Evolutionary conservation across 2,329 filamentous ascomycete genomes (phyloP).

Genomic region (Xylariaceae sp.): DNA sequence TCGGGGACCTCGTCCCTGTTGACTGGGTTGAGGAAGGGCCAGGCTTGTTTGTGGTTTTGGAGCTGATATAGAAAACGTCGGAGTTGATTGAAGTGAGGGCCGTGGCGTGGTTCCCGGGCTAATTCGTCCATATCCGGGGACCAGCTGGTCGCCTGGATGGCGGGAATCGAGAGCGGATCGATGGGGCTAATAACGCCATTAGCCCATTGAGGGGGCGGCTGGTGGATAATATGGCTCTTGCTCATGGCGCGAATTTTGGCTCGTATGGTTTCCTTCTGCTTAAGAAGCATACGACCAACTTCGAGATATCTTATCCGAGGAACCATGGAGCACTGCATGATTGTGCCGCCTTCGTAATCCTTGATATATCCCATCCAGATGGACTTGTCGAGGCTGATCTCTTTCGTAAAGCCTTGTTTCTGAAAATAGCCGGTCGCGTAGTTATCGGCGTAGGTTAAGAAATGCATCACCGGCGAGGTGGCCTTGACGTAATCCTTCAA

Average conservation of each 20-base stretch:
- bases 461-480: constrained; percentile 96
- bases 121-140: constrained; percentile 97
- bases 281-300: constrained; percentile 85
- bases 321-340: constrained; percentile 99
- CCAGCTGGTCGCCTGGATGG: constrained; percentile 91
- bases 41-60: constrained; percentile 87
- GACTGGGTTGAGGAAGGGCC: constrained; percentile 92
- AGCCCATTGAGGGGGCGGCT: constrained; percentile 81
- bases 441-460: constrained; percentile 97
- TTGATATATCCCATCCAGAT: constrained; percentile 99
- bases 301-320: constrained; percentile 93
- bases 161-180: constrained; percentile 79
- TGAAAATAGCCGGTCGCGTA: constrained; percentile 99
- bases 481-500: constrained; percentile 98
- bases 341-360: constrained; percentile 96
- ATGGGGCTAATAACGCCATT: constrained; percentile 64
- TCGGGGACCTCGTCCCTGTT: constrained; percentile 96
- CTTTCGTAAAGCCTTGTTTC: constrained; percentile 98
- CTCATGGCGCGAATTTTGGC: constrained; percentile 92
- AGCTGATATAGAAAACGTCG: constrained; percentile 86
- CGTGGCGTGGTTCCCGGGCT: constrained; percentile 88
- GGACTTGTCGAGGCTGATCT: constrained; percentile 84
- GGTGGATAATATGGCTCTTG: constrained; percentile 81
- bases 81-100: constrained; percentile 92
- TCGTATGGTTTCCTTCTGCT: constrained; percentile 93